These are phyloP conservation scores for Podaxis carcinomalis DNA, from an alignment of 768 basidiomycete genomes.

Conservation along the genomic window DNA sequence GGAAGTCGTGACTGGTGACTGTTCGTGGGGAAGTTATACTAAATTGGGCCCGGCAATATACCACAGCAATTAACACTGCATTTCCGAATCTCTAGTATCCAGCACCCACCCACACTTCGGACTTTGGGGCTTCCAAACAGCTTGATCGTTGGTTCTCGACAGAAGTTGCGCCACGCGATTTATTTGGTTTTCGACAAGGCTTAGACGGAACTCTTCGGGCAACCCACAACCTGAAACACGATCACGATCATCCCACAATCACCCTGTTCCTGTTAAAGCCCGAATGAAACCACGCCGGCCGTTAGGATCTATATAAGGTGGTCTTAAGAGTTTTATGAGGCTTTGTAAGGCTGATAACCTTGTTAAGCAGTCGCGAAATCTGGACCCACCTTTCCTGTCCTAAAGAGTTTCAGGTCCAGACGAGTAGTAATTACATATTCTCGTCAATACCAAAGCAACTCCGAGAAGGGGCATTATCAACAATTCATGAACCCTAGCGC, in stretches of 20 bases:
- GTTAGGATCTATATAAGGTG: background rate
- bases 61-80: too few species aligned
- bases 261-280: background rate
- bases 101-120: too few species aligned
- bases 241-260: background rate
- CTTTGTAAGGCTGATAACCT: background rate
- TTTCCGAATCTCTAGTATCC: too few species aligned
- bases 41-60: too few species aligned
- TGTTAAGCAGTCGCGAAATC: too few species aligned
- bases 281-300: background rate
- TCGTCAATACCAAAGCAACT: background rate
- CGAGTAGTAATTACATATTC: background rate
- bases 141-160: background rate
- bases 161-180: background rate
- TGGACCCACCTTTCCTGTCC: too few species aligned
- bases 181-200: background rate
- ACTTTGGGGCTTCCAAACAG: too few species aligned
- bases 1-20: too few species aligned
- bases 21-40: too few species aligned
- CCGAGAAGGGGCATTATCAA: background rate
- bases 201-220: background rate
- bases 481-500: background rate
- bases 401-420: background rate
- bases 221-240: background rate
- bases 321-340: background rate